Evolutionary conservation across 169 alveolate genomes (phyloP).

Genomic region (Theileria annulata): DNA sequence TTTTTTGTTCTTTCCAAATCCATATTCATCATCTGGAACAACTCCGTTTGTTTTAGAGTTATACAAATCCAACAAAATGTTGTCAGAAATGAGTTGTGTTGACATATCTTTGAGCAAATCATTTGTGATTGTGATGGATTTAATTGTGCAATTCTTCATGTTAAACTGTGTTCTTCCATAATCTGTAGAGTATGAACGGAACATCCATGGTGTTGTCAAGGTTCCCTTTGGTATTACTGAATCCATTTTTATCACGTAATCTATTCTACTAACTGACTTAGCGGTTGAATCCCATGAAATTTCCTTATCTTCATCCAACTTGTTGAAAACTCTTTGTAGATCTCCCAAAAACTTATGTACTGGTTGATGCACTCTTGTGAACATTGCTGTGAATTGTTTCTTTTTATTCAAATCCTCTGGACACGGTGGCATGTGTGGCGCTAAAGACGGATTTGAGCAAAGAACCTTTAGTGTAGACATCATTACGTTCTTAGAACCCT

Average conservation of each 20-base stretch:
- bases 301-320: constrained; percentile 42
- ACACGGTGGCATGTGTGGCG: constrained; percentile 68
- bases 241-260: constrained; percentile 43
- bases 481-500: constrained; percentile 65
- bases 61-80: constrained; percentile 1
- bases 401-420: constrained; percentile 62
- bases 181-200: constrained; percentile 38
- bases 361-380: constrained; percentile 59
- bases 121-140: constrained; percentile 16
- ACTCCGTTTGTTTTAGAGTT: not conserved
- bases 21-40: not conserved
- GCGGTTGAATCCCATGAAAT: constrained; percentile 47
- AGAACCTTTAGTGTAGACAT: constrained; percentile 69
- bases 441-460: constrained; percentile 57
- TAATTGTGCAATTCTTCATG: constrained; percentile 32
- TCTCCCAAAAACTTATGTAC: constrained; percentile 65
- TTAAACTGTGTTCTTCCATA: constrained; percentile 22
- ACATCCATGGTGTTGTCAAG: constrained; percentile 57
- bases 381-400: constrained; percentile 47
- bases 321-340: constrained; percentile 54
- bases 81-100: constrained; percentile 19
- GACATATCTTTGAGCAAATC: constrained; percentile 45
- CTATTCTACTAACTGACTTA: constrained; percentile 38
- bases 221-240: constrained; percentile 46
- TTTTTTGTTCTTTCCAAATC: not conserved